Evolutionary conservation across 2,329 filamentous ascomycete genomes (phyloP).

Genomic region (Cryphonectria nitschkei): DNA sequence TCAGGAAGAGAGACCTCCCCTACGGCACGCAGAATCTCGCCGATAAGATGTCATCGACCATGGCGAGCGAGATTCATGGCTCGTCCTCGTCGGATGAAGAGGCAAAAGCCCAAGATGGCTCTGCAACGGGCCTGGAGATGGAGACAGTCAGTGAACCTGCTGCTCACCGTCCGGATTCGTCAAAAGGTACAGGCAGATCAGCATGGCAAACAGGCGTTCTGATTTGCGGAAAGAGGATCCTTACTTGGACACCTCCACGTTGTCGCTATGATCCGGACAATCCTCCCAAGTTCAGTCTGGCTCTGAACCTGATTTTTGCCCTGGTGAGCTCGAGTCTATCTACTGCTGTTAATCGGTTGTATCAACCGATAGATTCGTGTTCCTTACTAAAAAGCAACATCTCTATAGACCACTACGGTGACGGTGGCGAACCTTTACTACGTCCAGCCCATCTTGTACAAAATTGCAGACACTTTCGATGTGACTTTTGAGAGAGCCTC

Average conservation of each 20-base stretch:
- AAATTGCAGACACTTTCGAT: conserved; percentile 71
- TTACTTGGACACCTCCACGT: conserved; percentile 65
- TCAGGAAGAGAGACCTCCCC: neutral
- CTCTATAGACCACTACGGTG: conserved; percentile 56
- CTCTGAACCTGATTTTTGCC: conserved; percentile 71
- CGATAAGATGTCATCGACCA: neutral
- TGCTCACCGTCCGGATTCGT: neutral
- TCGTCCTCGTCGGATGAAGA: neutral
- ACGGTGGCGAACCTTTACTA: conserved; percentile 85
- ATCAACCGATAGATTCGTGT: neutral
- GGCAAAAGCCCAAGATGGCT: neutral
- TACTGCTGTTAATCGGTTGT: neutral
- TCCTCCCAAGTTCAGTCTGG: conserved; percentile 70
- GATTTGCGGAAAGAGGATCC: neutral
- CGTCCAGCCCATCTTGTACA: conserved; percentile 77
- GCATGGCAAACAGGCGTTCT: conserved; percentile 22
- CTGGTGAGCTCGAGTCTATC: conserved; percentile 48
- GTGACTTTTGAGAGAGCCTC: conserved; percentile 71
- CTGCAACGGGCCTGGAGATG: neutral
- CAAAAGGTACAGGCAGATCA: neutral
- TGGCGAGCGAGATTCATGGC: neutral
- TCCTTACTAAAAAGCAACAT: neutral
- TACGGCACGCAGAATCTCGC: neutral
- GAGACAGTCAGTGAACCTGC: neutral
- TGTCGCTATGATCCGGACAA: conserved; percentile 70